Base-by-base conservation (phyloP, 495 filamentous ascomycete genomes). In the Trichoderma virens region DNA sequence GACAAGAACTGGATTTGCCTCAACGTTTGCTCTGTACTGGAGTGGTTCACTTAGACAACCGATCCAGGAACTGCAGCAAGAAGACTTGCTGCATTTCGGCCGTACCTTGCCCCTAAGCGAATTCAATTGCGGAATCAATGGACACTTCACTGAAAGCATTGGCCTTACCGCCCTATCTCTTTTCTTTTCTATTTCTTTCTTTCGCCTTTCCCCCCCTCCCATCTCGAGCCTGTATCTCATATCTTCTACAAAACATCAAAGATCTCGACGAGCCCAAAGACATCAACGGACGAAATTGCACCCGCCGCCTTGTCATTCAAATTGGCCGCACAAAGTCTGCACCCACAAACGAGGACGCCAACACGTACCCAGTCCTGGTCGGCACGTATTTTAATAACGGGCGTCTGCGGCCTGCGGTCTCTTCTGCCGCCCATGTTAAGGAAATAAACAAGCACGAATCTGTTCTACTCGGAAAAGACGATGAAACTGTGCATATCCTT, bases 261-360 rank as follows among this genome's bases (percentile, higher is more conserved):
- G 84, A 82, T 3, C 79, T 98, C 2, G 86, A 95, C 59, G 92
- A 96, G 69, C 85, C 90, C 2, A 88, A 93, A 69, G 94, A 97
- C 74, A 90, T 98, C 67, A 96, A 97, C 73, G 87, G 88, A 68
- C 90, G 93, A 11, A 98, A 97, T 70, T 93, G 91, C 69, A 84
- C 98, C 27, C 94, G 98, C 71, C 86, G 94, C 18, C 79, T 97
- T 9, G 87, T 98, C 54, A 95, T 97, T 66, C 85, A 89, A 9
- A 93, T 96, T 68, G 93, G 92, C 39, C 84, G 92, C 25, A 84
- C 86, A 11, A 91, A 92, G 73, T 82, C 86, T 0, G 83, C 81
- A 6, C 79, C 79, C 25, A 65, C 70, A 41, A 73, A 80, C 25
- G 70, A 81, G 14, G 82, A 88, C 28, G 75, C 78, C 30, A 75